Percentiles rank a stretch among this genome's conserved stretches.
Evolutionary conservation across 2,329 filamentous ascomycete species (phyloP).

Genomic region (Onygenales sp.): DNA sequence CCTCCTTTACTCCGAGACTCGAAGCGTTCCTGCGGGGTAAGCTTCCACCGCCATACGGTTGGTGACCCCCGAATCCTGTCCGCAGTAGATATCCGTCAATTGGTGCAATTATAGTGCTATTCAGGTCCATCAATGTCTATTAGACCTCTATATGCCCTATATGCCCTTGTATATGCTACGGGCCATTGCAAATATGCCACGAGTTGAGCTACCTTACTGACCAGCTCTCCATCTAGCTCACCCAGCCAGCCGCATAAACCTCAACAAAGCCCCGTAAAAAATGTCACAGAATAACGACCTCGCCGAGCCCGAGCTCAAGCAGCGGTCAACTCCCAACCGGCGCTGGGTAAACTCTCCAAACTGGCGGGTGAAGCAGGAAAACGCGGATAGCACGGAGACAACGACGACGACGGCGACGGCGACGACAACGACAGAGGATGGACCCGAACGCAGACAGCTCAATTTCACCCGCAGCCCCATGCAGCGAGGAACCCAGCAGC

Average conservation of each 20-base stretch:
- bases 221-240: background rate
- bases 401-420: too few species aligned
- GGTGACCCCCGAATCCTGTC: too few species aligned
- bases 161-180: too few species aligned
- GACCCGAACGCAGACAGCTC: background rate
- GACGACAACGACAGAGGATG: background rate
- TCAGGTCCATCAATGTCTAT: too few species aligned
- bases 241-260: too few species aligned
- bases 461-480: constrained; percentile 3
- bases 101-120: too few species aligned
- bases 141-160: too few species aligned
- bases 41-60: too few species aligned
- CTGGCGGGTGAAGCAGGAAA: constrained; percentile 7
- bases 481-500: background rate
- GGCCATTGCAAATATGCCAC: too few species aligned
- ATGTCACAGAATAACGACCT: constrained; percentile 2
- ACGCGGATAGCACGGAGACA: background rate
- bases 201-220: background rate
- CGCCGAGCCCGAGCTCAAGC: constrained; percentile 4
- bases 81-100: too few species aligned
- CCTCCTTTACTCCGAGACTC: too few species aligned
- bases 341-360: constrained; percentile 10
- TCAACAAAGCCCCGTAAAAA: background rate
- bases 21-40: too few species aligned
- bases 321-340: constrained; percentile 5